Conservation (phyloP, 164 flowering plant genomes). For the Macadamia integrifolia region DNA sequence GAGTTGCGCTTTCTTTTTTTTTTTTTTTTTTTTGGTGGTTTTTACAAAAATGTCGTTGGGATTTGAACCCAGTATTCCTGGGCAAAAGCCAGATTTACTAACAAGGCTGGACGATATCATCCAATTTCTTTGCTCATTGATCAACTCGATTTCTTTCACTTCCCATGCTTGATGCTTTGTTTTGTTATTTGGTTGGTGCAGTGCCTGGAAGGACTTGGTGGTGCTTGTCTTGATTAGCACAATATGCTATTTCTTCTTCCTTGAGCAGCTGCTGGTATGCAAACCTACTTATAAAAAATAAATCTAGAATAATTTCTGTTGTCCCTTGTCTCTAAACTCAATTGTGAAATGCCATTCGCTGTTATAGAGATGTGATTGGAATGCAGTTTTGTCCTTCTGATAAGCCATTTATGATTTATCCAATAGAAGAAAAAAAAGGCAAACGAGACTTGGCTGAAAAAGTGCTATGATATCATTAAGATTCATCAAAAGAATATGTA, state of each 20-base stretch:
- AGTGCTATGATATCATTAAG: not conserved
- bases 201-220: conserved; percentile 86
- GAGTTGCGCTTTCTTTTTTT: too few species aligned
- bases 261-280: conserved; percentile 95
- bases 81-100: too few species aligned
- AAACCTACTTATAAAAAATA: conserved; percentile 4
- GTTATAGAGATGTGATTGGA: not conserved
- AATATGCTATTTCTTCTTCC: conserved; percentile 89
- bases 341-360: not conserved
- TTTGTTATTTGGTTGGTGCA: conserved; percentile 28
- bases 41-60: too few species aligned
- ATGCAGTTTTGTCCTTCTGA: not conserved
- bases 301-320: conserved; percentile 2
- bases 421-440: too few species aligned
- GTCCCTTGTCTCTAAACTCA: not conserved
- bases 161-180: conserved; percentile 2
- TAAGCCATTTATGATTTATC: too few species aligned
- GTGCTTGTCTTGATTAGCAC: conserved; percentile 86
- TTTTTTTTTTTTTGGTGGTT: too few species aligned
- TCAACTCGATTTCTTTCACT: not conserved
- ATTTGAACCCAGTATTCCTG: too few species aligned
- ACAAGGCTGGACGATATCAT: not conserved
- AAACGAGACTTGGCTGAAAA: too few species aligned
- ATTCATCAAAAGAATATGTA: not conserved
- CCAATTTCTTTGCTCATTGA: not conserved